These are phyloP conservation scores for Jaltomata sinuosa DNA, from an alignment of 257 asterid genomes.

Conservation along the genomic window DNA sequence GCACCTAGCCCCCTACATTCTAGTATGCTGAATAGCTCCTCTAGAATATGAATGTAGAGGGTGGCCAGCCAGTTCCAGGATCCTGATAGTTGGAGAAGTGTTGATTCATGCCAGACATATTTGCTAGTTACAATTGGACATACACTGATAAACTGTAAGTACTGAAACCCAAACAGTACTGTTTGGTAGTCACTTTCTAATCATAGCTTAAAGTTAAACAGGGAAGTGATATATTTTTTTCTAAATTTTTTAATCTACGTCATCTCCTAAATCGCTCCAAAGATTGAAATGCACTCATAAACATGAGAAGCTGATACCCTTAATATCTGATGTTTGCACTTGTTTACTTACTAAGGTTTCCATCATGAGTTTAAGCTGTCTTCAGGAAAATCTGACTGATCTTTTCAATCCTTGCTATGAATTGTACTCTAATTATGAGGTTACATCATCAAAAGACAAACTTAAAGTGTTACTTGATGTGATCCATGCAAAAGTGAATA, in stretches of 20 bases:
- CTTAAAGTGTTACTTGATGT: background rate
- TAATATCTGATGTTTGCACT: no score
- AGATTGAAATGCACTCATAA: background rate
- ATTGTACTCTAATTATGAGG: background rate
- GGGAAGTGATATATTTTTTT: background rate
- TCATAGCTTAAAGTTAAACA: background rate
- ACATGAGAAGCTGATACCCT: no score
- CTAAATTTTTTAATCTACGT: background rate
- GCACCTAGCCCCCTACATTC: background rate
- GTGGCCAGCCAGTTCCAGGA: background rate
- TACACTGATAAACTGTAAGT: background rate
- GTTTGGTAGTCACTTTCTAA: background rate
- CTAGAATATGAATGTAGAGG: background rate
- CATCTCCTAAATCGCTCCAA: background rate
- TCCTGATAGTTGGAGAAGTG: background rate
- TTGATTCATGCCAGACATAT: background rate
- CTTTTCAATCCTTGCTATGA: background rate
- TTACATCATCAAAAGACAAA: background rate
- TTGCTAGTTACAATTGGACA: background rate
- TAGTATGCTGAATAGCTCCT: background rate
- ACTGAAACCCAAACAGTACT: background rate
- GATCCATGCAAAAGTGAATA: background rate
- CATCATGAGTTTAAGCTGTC: background rate
- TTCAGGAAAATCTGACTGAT: background rate
- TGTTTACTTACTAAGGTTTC: background rate